phyloP scores from a whole-genome alignment of 768 basidiomycete species.

The Tricholoma bakamatsutake region DNA sequence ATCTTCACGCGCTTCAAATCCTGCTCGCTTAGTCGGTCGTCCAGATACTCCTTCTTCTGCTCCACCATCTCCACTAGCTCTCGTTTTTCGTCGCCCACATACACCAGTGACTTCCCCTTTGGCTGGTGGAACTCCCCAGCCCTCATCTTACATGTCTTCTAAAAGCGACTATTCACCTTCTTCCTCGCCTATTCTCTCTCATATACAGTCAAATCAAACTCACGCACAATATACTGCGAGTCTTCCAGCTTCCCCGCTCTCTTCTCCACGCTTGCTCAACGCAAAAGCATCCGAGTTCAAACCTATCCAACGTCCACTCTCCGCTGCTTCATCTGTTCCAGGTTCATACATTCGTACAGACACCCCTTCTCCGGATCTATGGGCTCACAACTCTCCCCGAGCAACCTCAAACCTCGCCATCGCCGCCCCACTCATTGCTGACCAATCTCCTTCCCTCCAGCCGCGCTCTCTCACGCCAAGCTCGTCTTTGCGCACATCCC shows the following conservation, averaged over 20 bases:
- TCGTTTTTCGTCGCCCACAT: conserved; percentile 72
- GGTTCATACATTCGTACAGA: conserved; percentile 57
- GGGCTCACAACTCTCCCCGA: conserved; percentile 71
- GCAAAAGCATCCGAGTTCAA: conserved; percentile 90
- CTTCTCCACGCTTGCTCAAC: conserved; percentile 79
- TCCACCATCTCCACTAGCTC: conserved; percentile 70
- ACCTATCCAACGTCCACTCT: conserved; percentile 75
- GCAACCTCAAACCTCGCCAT: conserved; percentile 85
- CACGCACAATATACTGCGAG: conserved; percentile 70
- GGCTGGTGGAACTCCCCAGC: conserved; percentile 42
- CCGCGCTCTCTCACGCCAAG: conserved; percentile 63
- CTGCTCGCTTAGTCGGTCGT: conserved; percentile 55
- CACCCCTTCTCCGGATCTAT: conserved; percentile 86
- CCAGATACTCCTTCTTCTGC: conserved; percentile 75
- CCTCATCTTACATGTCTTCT: conserved; percentile 52
- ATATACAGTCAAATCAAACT: conserved; percentile 48
- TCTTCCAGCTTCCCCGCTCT: conserved; percentile 77
- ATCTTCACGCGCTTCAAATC: conserved; percentile 74
- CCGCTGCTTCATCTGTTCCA: conserved; percentile 63
- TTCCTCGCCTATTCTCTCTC: conserved; percentile 60
- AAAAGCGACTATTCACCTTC: conserved; percentile 55
- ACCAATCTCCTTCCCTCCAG: conserved; percentile 37
- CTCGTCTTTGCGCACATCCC: conserved; percentile 59
- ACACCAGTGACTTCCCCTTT: conserved; percentile 76
- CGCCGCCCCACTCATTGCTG: conserved; percentile 82